These are phyloP conservation scores for Metschnikowia similis DNA, from an alignment of 805 yeast species.

Conservation along the genomic window DNA sequence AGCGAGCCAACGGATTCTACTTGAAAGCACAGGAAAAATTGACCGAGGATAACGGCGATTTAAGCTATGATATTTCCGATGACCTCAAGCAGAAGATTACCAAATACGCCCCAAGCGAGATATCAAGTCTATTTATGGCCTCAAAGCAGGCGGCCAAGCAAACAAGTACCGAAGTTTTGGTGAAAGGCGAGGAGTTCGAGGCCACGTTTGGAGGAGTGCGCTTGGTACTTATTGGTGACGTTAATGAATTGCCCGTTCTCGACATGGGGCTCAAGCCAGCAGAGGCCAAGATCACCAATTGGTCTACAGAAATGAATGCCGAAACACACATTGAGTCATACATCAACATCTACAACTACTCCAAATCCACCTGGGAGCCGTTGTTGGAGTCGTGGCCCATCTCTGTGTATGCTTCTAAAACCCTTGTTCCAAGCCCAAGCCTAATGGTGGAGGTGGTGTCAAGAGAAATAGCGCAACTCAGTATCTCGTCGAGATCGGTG, in stretches of 20 bases:
- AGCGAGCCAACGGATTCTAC: constrained; percentile 61
- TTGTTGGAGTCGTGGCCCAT: constrained; percentile 84
- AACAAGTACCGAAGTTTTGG: constrained; percentile 29
- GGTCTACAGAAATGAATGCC: constrained; percentile 82
- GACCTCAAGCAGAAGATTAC: constrained; percentile 59
- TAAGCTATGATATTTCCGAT: constrained; percentile 47
- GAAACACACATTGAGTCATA: constrained; percentile 60
- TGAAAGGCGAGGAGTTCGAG: constrained; percentile 64
- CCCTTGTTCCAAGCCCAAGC: constrained; percentile 41
- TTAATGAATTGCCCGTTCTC: constrained; percentile 82
- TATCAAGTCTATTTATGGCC: constrained; percentile 36
- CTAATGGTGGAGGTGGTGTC: constrained; percentile 69
- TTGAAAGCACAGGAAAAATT: constrained; percentile 16
- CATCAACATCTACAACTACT: constrained; percentile 78
- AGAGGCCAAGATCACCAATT: constrained; percentile 62
- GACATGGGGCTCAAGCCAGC: constrained; percentile 75
- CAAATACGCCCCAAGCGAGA: constrained; percentile 65
- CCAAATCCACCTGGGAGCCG: constrained; percentile 94
- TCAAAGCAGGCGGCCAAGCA: constrained; percentile 30
- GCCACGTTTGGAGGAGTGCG: constrained; percentile 73
- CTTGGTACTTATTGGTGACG: constrained; percentile 81
- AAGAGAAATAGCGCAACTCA: constrained; percentile 69
- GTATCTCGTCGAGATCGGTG: constrained; percentile 76
- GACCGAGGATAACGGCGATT: constrained; percentile 16
- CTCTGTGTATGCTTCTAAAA: constrained; percentile 61